Percentiles rank a stretch among this genome's conserved stretches.
phyloP scores from a whole-genome alignment of 352 stramenopile genomes.

The Elongisporangium prolatum region DNA sequence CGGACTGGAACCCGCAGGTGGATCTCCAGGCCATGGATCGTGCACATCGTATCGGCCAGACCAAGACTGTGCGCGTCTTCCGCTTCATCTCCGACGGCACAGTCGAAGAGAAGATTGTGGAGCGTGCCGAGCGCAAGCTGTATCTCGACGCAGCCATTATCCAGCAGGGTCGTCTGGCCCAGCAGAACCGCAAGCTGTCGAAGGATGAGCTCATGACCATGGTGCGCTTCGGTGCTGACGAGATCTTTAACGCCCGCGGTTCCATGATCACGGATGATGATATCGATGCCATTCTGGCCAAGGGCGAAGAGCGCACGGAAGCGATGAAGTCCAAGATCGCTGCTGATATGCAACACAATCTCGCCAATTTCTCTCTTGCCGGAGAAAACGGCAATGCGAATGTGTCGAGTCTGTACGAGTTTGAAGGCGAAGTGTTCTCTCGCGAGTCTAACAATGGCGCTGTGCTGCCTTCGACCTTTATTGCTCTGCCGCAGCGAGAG shows the following conservation, averaged over 20 bases:
- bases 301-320: slow-evolving; percentile 89
- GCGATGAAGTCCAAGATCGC: slow-evolving; percentile 86
- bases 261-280: slow-evolving; percentile 92
- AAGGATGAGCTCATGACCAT: slow-evolving; percentile 99
- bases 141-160: slow-evolving; percentile 99
- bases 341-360: slow-evolving; percentile 93
- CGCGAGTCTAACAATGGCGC: slow-evolving; percentile 82
- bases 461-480: slow-evolving; percentile 89
- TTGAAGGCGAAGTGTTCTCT: slow-evolving; percentile 85
- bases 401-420: slow-evolving; percentile 85
- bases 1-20: slow-evolving; percentile 98
- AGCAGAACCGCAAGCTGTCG: slow-evolving; percentile 89
- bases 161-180: slow-evolving; percentile 96
- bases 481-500: slow-evolving; percentile 77
- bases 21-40: slow-evolving; percentile 99
- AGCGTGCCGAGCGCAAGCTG: slow-evolving; percentile 97
- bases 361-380: slow-evolving; percentile 94
- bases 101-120: slow-evolving; percentile 99
- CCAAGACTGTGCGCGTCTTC: slow-evolving; percentile 98
- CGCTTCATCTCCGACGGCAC: slow-evolving; percentile 97
- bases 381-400: slow-evolving; percentile 75
- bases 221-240: slow-evolving; percentile 88
- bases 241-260: slow-evolving; percentile 86
- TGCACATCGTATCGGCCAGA: slow-evolving; percentile 98
- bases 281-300: slow-evolving; percentile 90